Percentiles rank a stretch among this genome's conserved stretches.
These are phyloP conservation scores for Fagopyrum homotropicum DNA, from an alignment of 148 eudicot genomes.

Conservation along the genomic window DNA sequence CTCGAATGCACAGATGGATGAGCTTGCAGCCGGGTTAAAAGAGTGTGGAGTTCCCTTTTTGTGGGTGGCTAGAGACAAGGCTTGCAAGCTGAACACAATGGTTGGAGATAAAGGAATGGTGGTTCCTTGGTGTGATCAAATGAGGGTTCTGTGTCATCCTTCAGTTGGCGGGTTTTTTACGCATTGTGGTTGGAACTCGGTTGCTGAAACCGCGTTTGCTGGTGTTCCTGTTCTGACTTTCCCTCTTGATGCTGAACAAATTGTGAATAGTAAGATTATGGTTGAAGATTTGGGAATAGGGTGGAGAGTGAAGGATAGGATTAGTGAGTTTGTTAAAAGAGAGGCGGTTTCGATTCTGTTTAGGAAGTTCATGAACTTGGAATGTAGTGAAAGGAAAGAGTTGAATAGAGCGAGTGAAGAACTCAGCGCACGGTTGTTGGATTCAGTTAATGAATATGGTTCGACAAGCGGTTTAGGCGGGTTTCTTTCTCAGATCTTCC, in stretches of 20 bases:
- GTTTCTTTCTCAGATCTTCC: background rate
- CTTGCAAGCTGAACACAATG: background rate
- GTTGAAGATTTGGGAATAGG: conserved; percentile 14
- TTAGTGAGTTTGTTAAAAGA: conserved; percentile 1
- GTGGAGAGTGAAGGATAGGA: conserved; percentile 6
- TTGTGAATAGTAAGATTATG: conserved; percentile 6
- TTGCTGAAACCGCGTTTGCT: conserved; percentile 8
- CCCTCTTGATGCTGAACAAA: conserved; percentile 14
- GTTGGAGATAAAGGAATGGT: conserved; percentile 16
- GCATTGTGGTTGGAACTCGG: conserved; percentile 22
- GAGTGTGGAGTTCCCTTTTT: conserved; percentile 48
- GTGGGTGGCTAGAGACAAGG: conserved; percentile 2
- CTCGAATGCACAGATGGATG: conserved; percentile 49
- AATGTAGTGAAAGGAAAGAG: conserved; percentile 12
- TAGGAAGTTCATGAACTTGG: conserved; percentile 17
- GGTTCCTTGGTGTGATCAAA: conserved; percentile 24
- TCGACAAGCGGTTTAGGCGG: background rate
- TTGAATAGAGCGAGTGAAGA: conserved; percentile 7
- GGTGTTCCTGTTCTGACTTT: conserved; percentile 15
- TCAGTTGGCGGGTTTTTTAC: conserved; percentile 12
- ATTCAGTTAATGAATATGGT: conserved; percentile 4
- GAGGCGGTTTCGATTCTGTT: background rate
- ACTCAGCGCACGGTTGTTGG: background rate
- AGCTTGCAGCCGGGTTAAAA: conserved; percentile 38
- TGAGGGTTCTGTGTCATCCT: conserved; percentile 17